Percentiles rank a stretch among this genome's conserved stretches.
Evolutionary conservation across 2,329 filamentous ascomycete species (phyloP).

Genomic region (Sarocladium brachiariae): DNA sequence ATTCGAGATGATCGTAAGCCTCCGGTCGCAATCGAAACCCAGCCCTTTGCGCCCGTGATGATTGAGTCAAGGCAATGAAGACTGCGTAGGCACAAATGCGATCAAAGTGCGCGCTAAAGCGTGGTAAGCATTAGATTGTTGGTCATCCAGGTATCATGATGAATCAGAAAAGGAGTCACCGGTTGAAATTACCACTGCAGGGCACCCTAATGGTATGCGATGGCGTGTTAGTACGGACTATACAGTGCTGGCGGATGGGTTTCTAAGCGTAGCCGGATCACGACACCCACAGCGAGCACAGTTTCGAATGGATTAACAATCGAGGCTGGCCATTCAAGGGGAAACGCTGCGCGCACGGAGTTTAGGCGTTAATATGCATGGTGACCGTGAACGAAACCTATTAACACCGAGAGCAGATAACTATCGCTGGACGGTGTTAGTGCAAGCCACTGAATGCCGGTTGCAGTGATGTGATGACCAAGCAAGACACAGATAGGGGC

Average conservation of each 20-base stretch:
- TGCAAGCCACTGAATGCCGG: background rate
- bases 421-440: background rate
- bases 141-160: background rate
- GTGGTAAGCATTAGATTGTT: too few relatives aligned
- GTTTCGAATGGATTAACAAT: slow-evolving; percentile 9
- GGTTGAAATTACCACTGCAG: background rate
- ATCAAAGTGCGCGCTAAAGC: background rate
- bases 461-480: background rate
- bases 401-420: background rate
- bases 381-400: background rate
- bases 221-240: background rate
- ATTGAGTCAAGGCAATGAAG: too few relatives aligned
- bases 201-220: background rate
- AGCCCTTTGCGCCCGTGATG: too few relatives aligned
- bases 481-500: too few relatives aligned
- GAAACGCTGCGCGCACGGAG: background rate
- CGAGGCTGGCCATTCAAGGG: background rate
- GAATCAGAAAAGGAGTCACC: background rate
- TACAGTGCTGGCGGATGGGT: background rate
- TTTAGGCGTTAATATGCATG: background rate
- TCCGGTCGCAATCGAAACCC: background rate
- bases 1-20: background rate
- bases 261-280: background rate
- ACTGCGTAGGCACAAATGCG: too few relatives aligned
- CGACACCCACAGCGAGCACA: background rate